Evolutionary conservation across 192 early-diverging fungal genomes (phyloP).

Genomic region (Backusella australiensis): DNA sequence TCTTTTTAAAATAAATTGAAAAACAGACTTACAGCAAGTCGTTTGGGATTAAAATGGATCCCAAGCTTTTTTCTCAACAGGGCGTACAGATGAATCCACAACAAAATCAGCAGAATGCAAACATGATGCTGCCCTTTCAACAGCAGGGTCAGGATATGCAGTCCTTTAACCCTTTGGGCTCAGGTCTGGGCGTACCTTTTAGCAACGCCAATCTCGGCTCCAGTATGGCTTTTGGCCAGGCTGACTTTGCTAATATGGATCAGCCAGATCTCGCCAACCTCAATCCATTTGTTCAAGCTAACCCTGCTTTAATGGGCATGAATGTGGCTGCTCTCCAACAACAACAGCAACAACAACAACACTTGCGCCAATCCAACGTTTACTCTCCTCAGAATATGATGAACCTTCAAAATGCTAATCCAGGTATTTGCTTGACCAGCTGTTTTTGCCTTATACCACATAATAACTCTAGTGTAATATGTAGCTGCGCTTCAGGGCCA

Average conservation of each 20-base stretch:
- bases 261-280: slow-evolving; percentile 13
- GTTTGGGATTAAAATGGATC: slow-evolving; percentile 11
- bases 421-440: background rate
- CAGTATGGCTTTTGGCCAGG: slow-evolving; percentile 13
- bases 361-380: background rate
- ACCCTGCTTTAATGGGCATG: slow-evolving; percentile 2
- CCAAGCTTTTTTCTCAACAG: slow-evolving; percentile 1
- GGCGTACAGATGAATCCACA: background rate
- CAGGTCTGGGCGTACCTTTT: slow-evolving; percentile 1
- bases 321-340: slow-evolving; percentile 15
- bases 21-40: background rate
- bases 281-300: slow-evolving; percentile 8
- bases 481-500: slow-evolving; percentile 23
- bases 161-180: background rate
- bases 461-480: background rate
- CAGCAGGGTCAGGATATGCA: slow-evolving; percentile 12
- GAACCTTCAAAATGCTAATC: slow-evolving; percentile 5
- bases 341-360: slow-evolving; percentile 1
- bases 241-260: slow-evolving; percentile 11
- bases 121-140: slow-evolving; percentile 23
- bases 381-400: slow-evolving; percentile 20
- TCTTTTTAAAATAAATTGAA: background rate
- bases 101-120: slow-evolving; percentile 1
- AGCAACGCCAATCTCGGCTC: background rate
- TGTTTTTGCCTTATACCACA: background rate